Base-by-base conservation (phyloP, 2,329 filamentous ascomycete species). In the Fusarium subglutinans region DNA sequence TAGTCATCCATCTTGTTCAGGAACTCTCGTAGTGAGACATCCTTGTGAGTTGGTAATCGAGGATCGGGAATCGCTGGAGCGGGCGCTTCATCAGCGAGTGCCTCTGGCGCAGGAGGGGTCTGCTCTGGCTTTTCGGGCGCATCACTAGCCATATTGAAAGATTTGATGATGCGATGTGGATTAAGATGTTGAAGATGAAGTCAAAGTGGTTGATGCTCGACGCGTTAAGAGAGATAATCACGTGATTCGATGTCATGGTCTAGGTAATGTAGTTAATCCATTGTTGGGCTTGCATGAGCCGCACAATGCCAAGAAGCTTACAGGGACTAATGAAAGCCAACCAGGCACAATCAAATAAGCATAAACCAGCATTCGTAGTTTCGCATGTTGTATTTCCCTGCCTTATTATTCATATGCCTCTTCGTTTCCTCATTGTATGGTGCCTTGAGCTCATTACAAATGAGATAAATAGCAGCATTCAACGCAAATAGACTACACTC, bases 1-100 rank as follows among this genome's bases (percentile, higher is more conserved):
- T 96, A 98, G 79, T 99, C 96, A 81, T 99, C 96, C 92, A 99
- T 98, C 87, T 98, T 98, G 74, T 90, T 89, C 24, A 99, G 84
- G 80, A 99, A 98, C 83, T 98, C 96, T 80, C 95, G 93, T 75
- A 99, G 85, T 44, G 93, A 97, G 26, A 93, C 92, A 84, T 99
- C 96, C 84, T 98, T 98, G 81, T 95, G 94, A 59, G 92, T 92
- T 3, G 93, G 91, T 73, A 94, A 86, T 79, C 89, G 90, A 45
- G 91, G 83, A 67, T 93, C 92, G 11, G 87, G 82, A 11, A 84
- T 81, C 15, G 87, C 81, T 45, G 84, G 85, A 55, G 89, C 81
- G 58, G 87, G 84, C 8, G 63, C 74, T 6, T 72, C 71, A 53
- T 81, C 80, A 53, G 56, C 40, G 30, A 78, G 77, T 43, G 76